Evolutionary conservation across 192 early-diverging fungal genomes (phyloP).

Genomic region (Rhizophagus prolifer): DNA sequence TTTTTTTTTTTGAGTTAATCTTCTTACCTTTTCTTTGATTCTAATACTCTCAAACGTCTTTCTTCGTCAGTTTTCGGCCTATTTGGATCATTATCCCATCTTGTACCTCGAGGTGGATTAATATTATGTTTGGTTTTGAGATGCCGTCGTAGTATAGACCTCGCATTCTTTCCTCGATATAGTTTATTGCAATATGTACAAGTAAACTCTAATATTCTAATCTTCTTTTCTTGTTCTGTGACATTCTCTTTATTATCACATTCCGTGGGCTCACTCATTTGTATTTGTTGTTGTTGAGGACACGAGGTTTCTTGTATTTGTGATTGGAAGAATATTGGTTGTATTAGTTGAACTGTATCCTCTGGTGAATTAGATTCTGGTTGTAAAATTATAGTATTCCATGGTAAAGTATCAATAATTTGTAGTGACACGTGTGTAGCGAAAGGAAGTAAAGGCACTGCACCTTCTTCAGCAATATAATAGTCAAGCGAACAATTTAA

Average conservation of each 20-base stretch:
- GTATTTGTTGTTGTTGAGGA: neutral
- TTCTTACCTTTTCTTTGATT: constrained; percentile 25
- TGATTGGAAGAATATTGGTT: neutral
- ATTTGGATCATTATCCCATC: constrained; percentile 30
- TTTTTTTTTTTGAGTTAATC: neutral
- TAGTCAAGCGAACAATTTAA: neutral
- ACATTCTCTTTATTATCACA: neutral
- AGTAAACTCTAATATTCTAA: neutral
- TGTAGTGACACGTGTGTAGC: neutral
- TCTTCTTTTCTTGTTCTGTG: neutral
- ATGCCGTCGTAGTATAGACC: constrained; percentile 23
- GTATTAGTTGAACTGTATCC: neutral
- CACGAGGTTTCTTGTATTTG: neutral
- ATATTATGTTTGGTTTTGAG: constrained; percentile 21
- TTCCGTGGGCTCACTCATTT: neutral
- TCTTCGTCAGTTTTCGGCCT: constrained; percentile 27
- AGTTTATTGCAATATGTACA: constrained; percentile 14
- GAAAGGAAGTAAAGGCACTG: neutral
- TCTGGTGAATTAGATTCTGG: neutral
- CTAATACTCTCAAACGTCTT: constrained; percentile 8
- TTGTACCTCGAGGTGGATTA: constrained; percentile 9
- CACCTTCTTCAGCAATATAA: neutral
- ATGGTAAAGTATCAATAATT: neutral
- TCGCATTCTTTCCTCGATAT: constrained; percentile 15
- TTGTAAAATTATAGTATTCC: neutral